These are phyloP conservation scores for Strobilomyces confusus DNA, from an alignment of 768 basidiomycete species.

Conservation along the genomic window DNA sequence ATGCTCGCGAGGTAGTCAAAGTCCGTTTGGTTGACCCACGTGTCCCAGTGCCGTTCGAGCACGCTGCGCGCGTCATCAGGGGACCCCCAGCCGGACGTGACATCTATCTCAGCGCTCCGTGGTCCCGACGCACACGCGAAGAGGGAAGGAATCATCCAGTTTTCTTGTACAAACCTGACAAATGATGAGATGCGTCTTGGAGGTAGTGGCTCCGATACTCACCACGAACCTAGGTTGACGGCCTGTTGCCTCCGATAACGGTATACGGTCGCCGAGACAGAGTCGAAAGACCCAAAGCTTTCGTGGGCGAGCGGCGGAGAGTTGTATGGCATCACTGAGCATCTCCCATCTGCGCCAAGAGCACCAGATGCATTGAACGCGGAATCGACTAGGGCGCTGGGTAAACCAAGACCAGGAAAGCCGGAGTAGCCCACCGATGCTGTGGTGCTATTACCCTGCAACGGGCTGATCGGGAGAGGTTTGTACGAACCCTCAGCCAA, in stretches of 20 bases:
- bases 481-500: slow-evolving; percentile 2
- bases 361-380: background rate
- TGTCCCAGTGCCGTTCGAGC: slow-evolving; percentile 74
- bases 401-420: background rate
- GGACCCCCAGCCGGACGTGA: slow-evolving; percentile 52
- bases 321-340: slow-evolving; percentile 9
- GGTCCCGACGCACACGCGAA: slow-evolving; percentile 55
- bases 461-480: background rate
- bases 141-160: slow-evolving; percentile 70
- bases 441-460: background rate
- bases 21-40: slow-evolving; percentile 62
- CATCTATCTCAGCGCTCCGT: slow-evolving; percentile 56
- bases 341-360: background rate
- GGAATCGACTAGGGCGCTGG: background rate
- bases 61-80: slow-evolving; percentile 39
- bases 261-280: slow-evolving; percentile 11
- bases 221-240: slow-evolving; percentile 22
- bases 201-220: background rate
- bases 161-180: slow-evolving; percentile 65
- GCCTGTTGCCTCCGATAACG: slow-evolving; percentile 22
- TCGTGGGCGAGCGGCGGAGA: slow-evolving; percentile 6
- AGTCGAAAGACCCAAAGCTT: slow-evolving; percentile 15
- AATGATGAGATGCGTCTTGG: background rate
- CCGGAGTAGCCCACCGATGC: background rate
- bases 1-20: slow-evolving; percentile 55